These are phyloP conservation scores for Paradendryphiella salina DNA, from an alignment of 2,329 filamentous ascomycete species.

Conservation along the genomic window DNA sequence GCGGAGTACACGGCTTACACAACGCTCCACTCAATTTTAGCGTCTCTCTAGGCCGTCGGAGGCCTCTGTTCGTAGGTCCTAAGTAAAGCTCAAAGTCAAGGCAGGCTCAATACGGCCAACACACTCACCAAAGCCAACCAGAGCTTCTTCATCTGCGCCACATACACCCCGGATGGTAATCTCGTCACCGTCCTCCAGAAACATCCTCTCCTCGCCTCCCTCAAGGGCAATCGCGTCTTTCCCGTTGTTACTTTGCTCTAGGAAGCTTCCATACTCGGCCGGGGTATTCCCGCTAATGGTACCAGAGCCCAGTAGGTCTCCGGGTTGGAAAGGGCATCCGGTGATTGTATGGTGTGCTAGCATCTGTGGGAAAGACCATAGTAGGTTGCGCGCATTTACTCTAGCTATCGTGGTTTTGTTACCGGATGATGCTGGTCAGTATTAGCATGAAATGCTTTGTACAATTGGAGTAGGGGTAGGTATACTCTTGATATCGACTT, in stretches of 20 bases:
- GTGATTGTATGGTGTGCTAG: slow-evolving; percentile 76
- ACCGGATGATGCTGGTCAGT: slow-evolving; percentile 48
- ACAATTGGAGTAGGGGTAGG: not conserved
- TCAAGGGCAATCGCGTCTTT: slow-evolving; percentile 65
- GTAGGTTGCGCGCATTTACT: slow-evolving; percentile 67
- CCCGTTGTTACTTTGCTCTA: slow-evolving; percentile 73
- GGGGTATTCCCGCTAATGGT: slow-evolving; percentile 70
- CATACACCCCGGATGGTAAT: slow-evolving; percentile 68
- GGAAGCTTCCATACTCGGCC: slow-evolving; percentile 66
- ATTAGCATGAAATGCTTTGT: slow-evolving; percentile 17
- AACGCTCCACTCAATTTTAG: too few species aligned
- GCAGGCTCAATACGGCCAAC: slow-evolving; percentile 61
- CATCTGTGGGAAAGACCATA: slow-evolving; percentile 87
- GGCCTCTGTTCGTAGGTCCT: not conserved
- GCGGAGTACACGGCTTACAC: too few species aligned
- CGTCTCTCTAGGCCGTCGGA: not conserved
- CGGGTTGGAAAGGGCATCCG: slow-evolving; percentile 72
- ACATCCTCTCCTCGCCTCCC: slow-evolving; percentile 68
- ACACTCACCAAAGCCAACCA: slow-evolving; percentile 78
- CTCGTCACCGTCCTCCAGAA: slow-evolving; percentile 74
- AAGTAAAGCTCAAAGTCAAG: slow-evolving; percentile 28
- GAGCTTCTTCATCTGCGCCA: slow-evolving; percentile 62
- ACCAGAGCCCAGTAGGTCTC: slow-evolving; percentile 76
- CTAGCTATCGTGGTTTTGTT: slow-evolving; percentile 61
- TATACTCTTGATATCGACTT: slow-evolving; percentile 63